Conservation (phyloP, 2,329 filamentous ascomycete genomes). For the Neurospora sp. region DNA sequence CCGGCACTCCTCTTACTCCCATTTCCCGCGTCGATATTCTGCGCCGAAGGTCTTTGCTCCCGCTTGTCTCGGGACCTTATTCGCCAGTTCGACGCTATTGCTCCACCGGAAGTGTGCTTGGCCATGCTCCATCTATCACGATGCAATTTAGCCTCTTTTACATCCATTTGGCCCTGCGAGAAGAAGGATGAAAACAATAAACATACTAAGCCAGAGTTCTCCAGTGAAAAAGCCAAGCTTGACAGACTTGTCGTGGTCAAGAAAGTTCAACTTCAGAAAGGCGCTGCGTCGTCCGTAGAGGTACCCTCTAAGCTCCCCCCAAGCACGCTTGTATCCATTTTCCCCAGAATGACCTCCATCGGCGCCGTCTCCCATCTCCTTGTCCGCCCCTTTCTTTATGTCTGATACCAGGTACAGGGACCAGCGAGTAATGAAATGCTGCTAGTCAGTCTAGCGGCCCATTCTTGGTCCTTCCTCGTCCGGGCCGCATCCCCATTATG, state of each 20-base stretch:
- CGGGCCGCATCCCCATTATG: background rate
- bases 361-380: too few relatives aligned
- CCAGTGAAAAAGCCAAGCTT: background rate
- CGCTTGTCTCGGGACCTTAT: conserved; percentile 12
- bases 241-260: background rate
- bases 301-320: background rate
- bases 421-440: background rate
- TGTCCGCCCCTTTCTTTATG: background rate
- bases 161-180: background rate
- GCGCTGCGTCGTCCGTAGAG: background rate
- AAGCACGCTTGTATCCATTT: background rate
- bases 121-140: conserved; percentile 1
- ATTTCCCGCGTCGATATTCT: background rate
- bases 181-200: background rate
- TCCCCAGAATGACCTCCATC: too few relatives aligned
- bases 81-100: conserved; percentile 7
- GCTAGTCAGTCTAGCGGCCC: background rate
- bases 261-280: background rate
- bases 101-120: conserved; percentile 10
- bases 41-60: conserved; percentile 1
- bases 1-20: background rate
- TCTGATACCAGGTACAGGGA: background rate
- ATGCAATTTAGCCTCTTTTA: background rate
- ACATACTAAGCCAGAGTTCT: background rate
- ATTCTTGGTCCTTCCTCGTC: background rate